Conservation (phyloP, 1,139 yeast genomes). For the Hanseniaspora gamundiae region DNA sequence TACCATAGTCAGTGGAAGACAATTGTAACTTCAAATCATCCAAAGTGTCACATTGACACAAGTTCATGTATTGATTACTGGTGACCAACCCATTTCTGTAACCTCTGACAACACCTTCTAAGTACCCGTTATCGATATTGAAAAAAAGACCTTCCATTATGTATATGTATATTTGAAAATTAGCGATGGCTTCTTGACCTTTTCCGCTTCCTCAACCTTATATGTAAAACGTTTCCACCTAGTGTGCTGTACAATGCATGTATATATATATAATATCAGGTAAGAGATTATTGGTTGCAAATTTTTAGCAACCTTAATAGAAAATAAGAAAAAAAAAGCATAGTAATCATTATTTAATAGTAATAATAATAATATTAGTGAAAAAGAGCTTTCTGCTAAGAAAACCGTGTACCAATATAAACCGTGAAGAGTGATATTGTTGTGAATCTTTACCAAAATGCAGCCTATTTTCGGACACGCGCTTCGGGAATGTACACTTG, state of each 20-base stretch:
- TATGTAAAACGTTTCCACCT: neutral
- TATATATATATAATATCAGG: too few relatives aligned
- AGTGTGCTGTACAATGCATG: too few relatives aligned
- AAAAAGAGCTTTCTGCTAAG: neutral
- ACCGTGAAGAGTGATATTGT: too few relatives aligned
- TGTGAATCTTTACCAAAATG: too few relatives aligned
- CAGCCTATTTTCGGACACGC: too few relatives aligned
- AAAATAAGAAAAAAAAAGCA: neutral
- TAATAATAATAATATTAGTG: too few relatives aligned
- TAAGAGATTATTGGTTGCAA: neutral
- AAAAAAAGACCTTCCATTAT: constrained; percentile 78
- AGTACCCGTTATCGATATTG: constrained; percentile 76
- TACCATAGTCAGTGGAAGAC: constrained; percentile 92
- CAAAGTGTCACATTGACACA: constrained; percentile 90
- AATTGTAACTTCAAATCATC: constrained; percentile 91
- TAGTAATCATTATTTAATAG: neutral
- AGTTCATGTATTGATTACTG: constrained; percentile 69
- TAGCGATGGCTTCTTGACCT: neutral
- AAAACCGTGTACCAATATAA: neutral
- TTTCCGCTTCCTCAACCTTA: neutral
- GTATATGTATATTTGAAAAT: neutral
- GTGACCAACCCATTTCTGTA: constrained; percentile 76
- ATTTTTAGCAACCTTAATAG: neutral
- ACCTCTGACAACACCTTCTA: constrained; percentile 93
- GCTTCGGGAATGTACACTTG: too few relatives aligned